Percentiles rank a stretch among this genome's conserved stretches.
phyloP scores from a whole-genome alignment of 2,329 filamentous ascomycete species.

The Helicocarpus griseus region DNA sequence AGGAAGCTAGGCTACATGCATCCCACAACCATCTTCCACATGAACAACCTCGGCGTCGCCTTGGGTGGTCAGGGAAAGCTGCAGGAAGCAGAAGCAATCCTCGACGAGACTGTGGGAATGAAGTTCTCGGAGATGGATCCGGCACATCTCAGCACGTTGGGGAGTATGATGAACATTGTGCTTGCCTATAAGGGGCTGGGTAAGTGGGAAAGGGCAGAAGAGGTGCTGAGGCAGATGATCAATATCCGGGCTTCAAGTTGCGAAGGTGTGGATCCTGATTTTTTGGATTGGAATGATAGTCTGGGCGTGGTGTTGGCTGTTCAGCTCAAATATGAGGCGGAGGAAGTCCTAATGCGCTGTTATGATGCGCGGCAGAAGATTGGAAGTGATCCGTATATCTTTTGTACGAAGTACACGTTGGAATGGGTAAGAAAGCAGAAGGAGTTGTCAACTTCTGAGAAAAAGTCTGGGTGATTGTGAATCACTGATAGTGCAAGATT shows the following conservation, averaged over 20 bases:
- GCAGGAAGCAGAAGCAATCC: not conserved
- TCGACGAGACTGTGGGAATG: not conserved
- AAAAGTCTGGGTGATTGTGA: not conserved
- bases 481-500: not conserved
- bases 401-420: not conserved
- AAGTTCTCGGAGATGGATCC: not conserved
- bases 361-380: not conserved
- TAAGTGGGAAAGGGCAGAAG: not conserved
- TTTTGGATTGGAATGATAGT: not conserved
- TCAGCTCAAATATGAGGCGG: not conserved
- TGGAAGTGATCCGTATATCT: not conserved
- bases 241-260: not conserved
- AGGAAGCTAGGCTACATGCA: not conserved
- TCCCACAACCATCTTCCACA: not conserved
- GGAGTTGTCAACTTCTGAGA: not conserved
- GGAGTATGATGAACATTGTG: constrained; percentile 1
- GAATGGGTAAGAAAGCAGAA: constrained; percentile 1
- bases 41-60: not conserved
- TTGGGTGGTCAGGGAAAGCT: not conserved
- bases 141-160: not conserved
- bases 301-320: not conserved
- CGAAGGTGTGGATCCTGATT: not conserved
- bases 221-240: not conserved
- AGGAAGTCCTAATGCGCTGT: not conserved
- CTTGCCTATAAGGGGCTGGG: constrained; percentile 1